phyloP scores from a whole-genome alignment of 768 basidiomycete species.

The Termitomyces sp. region DNA sequence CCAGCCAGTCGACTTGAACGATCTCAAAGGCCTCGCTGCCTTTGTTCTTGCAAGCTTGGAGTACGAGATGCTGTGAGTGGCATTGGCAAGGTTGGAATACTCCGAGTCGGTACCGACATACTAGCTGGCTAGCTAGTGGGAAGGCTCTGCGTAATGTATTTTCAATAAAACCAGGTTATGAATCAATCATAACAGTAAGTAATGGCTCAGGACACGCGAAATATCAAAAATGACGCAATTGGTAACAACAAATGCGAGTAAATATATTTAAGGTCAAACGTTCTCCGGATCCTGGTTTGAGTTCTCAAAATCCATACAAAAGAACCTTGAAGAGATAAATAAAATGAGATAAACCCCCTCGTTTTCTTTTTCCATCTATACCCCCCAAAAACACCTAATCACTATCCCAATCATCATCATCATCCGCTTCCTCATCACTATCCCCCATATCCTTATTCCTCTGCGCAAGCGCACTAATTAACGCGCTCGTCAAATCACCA shows the following conservation, averaged over 20 bases:
- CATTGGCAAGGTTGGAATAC: background rate
- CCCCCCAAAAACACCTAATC: constrained; percentile 22
- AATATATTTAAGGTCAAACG: background rate
- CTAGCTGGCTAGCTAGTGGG: too few relatives aligned
- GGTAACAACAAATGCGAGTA: background rate
- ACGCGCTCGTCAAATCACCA: constrained; percentile 74
- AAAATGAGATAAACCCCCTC: background rate
- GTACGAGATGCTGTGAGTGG: constrained; percentile 10
- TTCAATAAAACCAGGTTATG: too few relatives aligned
- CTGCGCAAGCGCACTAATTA: constrained; percentile 79
- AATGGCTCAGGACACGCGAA: too few relatives aligned
- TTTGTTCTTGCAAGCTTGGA: constrained; percentile 46
- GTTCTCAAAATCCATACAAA: background rate
- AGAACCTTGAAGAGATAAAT: background rate
- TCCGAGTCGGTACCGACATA: too few relatives aligned
- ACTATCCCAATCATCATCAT: constrained; percentile 69
- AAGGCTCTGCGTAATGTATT: too few relatives aligned
- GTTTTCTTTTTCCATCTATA: background rate
- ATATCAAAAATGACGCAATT: too few relatives aligned
- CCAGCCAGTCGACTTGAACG: constrained; percentile 34
- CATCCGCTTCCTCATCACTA: constrained; percentile 78
- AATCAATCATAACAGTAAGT: too few relatives aligned
- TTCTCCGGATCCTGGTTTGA: too few relatives aligned
- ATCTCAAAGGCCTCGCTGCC: constrained; percentile 42
- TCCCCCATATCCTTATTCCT: constrained; percentile 87